Percentiles rank a stretch among this genome's conserved stretches.
Evolutionary conservation across 441 rosid species (phyloP).

Genomic region (Populus hybrid): DNA sequence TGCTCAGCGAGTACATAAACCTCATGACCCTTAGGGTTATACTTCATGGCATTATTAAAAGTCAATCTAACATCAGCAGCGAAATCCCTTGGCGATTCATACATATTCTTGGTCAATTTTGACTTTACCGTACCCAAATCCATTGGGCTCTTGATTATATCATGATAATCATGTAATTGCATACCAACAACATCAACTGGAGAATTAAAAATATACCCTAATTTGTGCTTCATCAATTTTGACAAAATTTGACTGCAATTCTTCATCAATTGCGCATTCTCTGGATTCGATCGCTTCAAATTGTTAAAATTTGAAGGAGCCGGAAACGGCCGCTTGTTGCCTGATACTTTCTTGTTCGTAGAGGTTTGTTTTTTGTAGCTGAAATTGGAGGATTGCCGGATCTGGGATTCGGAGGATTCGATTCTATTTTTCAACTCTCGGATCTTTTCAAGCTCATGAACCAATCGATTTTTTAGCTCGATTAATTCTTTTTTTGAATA

Average conservation of each 20-base stretch:
- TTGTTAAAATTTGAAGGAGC: background rate
- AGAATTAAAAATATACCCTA: slow-evolving; percentile 38
- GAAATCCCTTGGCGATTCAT: slow-evolving; percentile 35
- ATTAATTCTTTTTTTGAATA: slow-evolving; percentile 22
- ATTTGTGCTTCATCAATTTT: slow-evolving; percentile 46
- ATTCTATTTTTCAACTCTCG: slow-evolving; percentile 23
- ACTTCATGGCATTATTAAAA: slow-evolving; percentile 42
- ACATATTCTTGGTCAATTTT: slow-evolving; percentile 26
- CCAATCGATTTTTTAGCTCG: slow-evolving; percentile 29
- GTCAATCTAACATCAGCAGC: slow-evolving; percentile 47
- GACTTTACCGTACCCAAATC: slow-evolving; percentile 10
- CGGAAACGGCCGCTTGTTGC: slow-evolving; percentile 3
- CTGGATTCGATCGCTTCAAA: background rate
- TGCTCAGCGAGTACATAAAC: slow-evolving; percentile 34
- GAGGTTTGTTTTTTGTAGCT: background rate
- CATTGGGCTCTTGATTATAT: slow-evolving; percentile 40
- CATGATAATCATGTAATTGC: slow-evolving; percentile 39
- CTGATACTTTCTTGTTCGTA: background rate
- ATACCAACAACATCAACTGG: slow-evolving; percentile 43
- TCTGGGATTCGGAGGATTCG: slow-evolving; percentile 6
- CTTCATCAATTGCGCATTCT: slow-evolving; percentile 24
- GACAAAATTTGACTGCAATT: slow-evolving; percentile 34
- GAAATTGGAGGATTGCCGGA: background rate
- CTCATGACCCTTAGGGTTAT: slow-evolving; percentile 40
- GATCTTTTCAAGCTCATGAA: slow-evolving; percentile 35